Conservation (phyloP, 331 rosid species). For the Quercus phellos region DNA sequence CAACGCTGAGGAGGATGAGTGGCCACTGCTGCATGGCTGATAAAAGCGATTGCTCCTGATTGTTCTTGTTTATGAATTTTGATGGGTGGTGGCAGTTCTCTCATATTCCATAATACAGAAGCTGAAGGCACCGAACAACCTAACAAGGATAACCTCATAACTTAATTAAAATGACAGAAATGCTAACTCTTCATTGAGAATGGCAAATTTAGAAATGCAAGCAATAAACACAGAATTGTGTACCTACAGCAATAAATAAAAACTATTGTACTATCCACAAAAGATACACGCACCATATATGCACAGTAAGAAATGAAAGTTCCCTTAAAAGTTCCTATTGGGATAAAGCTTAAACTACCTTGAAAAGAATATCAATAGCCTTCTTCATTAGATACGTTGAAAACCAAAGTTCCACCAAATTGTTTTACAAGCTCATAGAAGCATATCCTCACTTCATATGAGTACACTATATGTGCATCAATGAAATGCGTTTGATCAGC, state of each 20-base stretch:
- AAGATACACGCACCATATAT: not conserved
- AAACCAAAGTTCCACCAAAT: not conserved
- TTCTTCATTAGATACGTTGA: not conserved
- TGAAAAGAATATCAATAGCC: not conserved
- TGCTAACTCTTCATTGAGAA: not conserved
- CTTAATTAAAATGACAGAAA: not conserved
- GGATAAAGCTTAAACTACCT: not conserved
- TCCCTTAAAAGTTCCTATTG: not conserved
- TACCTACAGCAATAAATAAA: not conserved
- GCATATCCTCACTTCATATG: not conserved
- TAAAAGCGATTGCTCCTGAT: slow-evolving; percentile 41
- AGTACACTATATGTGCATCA: not conserved
- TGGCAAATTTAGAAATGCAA: too few relatives aligned
- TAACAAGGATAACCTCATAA: slow-evolving; percentile 17
- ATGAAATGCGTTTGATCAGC: not conserved
- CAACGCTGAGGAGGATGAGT: slow-evolving; percentile 31
- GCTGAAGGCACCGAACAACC: slow-evolving; percentile 69
- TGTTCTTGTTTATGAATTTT: slow-evolving; percentile 31
- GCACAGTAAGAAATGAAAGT: not conserved
- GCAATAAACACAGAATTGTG: not conserved
- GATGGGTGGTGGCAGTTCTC: slow-evolving; percentile 58
- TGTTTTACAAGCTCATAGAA: not conserved
- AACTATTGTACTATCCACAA: not conserved
- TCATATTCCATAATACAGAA: slow-evolving; percentile 56
- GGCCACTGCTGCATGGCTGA: slow-evolving; percentile 32